phyloP scores from a whole-genome alignment of 192 early-diverging fungal genomes.

The Geosiphon pyriformis region DNA sequence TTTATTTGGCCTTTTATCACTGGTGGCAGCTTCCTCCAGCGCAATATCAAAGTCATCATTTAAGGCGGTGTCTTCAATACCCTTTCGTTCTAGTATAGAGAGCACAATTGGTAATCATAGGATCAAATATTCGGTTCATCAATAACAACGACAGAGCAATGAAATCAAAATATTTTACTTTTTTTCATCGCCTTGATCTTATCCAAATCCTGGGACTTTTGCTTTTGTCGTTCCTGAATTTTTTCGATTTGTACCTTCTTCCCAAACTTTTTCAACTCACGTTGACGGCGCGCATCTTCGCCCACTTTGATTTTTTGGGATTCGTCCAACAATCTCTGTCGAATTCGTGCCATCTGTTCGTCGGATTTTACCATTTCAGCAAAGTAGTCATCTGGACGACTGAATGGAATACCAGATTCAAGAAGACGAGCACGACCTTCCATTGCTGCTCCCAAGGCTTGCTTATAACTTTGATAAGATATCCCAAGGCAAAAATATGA shows the following conservation, averaged over 20 bases:
- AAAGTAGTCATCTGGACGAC: constrained; percentile 91
- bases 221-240: constrained; percentile 76
- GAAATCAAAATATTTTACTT: too few relatives aligned
- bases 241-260: constrained; percentile 96
- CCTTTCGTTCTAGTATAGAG: constrained; percentile 47
- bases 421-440: constrained; percentile 57
- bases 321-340: constrained; percentile 83
- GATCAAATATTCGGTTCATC: too few relatives aligned
- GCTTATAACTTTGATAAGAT: constrained; percentile 55
- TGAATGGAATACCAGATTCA: constrained; percentile 66
- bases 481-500: neutral
- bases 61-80: constrained; percentile 37
- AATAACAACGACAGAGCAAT: too few relatives aligned
- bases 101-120: neutral
- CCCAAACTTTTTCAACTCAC: constrained; percentile 94
- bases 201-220: constrained; percentile 84
- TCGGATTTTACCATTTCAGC: constrained; percentile 99
- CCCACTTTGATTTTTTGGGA: constrained; percentile 69
- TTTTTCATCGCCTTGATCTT: constrained; percentile 88
- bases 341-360: constrained; percentile 87
- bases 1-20: neutral
- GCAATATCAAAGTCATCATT: constrained; percentile 72
- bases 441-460: constrained; percentile 76
- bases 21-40: constrained; percentile 43
- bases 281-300: constrained; percentile 80